Evolutionary conservation across 495 filamentous ascomycete genomes (phyloP).

Genomic region (Corynascus novoguineensis): DNA sequence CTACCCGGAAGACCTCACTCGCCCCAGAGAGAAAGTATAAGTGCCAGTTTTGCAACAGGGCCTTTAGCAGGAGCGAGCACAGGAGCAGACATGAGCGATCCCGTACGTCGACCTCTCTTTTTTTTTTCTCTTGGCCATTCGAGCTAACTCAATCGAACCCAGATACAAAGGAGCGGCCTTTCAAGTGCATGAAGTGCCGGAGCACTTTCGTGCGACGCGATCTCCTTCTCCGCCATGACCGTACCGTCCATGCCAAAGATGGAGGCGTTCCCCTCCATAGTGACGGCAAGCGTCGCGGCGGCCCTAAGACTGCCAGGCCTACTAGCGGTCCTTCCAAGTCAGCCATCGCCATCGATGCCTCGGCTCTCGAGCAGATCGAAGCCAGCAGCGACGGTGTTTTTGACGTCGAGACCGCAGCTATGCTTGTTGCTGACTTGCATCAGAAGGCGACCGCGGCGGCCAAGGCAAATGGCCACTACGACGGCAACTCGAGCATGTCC

Average conservation of each 20-base stretch:
- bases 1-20: conserved; percentile 53
- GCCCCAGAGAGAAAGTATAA: conserved; percentile 95
- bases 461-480: conserved; percentile 54
- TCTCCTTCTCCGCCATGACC: conserved; percentile 91
- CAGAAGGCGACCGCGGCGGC: conserved; percentile 89
- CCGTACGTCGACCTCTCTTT: conserved; percentile 61
- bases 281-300: conserved; percentile 83
- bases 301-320: conserved; percentile 59
- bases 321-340: conserved; percentile 70
- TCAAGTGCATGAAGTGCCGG: conserved; percentile 96
- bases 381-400: conserved; percentile 91
- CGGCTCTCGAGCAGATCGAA: conserved; percentile 90
- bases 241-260: conserved; percentile 98
- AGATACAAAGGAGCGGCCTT: conserved; percentile 98
- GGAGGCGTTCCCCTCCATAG: conserved; percentile 91
- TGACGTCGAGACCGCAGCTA: conserved; percentile 95
- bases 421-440: conserved; percentile 98
- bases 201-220: conserved; percentile 98
- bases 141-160: conserved; percentile 20
- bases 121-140: conserved; percentile 9
- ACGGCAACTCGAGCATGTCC: conserved; percentile 63
- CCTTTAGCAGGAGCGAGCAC: conserved; percentile 96
- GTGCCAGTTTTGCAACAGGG: conserved; percentile 96
- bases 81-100: conserved; percentile 94
- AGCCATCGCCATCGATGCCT: conserved; percentile 76